Percentiles rank a stretch among this genome's conserved stretches.
These are phyloP conservation scores for Gymnopus androsaceus DNA, from an alignment of 1,284 basidiomycete species.

Conservation along the genomic window DNA sequence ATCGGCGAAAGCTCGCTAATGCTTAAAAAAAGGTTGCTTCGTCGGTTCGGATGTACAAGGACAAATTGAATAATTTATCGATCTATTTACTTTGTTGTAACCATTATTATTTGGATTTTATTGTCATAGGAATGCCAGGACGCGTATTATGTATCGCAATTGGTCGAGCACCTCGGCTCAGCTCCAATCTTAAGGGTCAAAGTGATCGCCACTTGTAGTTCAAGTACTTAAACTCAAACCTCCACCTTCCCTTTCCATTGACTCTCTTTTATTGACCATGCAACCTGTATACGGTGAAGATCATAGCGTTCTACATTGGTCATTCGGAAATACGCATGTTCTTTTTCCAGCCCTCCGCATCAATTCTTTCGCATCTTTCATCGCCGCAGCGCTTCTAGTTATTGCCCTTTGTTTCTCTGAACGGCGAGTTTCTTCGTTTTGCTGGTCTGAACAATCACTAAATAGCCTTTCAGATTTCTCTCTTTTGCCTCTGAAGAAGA, in stretches of 20 bases:
- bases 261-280: background rate
- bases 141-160: no score
- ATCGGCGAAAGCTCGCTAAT: slow-evolving; percentile 4
- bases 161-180: no score
- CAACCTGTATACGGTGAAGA: background rate
- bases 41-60: no score
- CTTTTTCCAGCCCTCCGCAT: slow-evolving; percentile 55
- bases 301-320: slow-evolving; percentile 54
- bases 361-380: slow-evolving; percentile 51
- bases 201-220: background rate
- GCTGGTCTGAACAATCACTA: background rate
- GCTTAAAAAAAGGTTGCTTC: no score
- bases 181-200: no score
- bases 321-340: slow-evolving; percentile 58
- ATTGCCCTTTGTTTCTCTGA: slow-evolving; percentile 54
- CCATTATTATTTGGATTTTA: no score
- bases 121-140: no score
- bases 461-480: slow-evolving; percentile 42
- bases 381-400: slow-evolving; percentile 50
- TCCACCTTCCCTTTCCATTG: background rate
- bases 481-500: slow-evolving; percentile 50
- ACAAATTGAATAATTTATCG: no score
- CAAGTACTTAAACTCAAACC: background rate
- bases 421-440: slow-evolving; percentile 45
- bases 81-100: no score